Percentiles rank a stretch among this genome's conserved stretches.
phyloP scores from a whole-genome alignment of 176 grass and related monocot genomes.

The Puccinellia tenuiflora region DNA sequence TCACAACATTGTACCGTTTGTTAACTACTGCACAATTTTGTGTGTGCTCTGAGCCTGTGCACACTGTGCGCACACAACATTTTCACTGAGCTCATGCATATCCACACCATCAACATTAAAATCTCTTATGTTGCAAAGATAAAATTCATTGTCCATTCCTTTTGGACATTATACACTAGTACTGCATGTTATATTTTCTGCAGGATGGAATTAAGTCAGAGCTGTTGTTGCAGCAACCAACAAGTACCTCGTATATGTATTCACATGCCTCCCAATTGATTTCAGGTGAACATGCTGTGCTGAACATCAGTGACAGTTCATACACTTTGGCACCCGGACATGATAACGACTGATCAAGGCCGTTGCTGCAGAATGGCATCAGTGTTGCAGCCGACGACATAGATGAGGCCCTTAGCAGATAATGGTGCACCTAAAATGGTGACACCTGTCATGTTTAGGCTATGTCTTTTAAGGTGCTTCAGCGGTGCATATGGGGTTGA shows the following conservation, averaged over 20 bases:
- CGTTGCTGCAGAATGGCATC: neutral
- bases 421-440: neutral
- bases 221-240: too few relatives aligned
- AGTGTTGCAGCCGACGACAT: neutral
- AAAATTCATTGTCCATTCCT: too few relatives aligned
- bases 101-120: neutral
- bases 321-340: neutral
- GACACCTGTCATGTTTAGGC: neutral
- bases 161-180: neutral
- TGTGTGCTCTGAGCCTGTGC: neutral
- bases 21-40: neutral
- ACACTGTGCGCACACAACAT: neutral
- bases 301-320: neutral
- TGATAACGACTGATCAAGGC: neutral
- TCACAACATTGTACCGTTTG: neutral
- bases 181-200: too few relatives aligned
- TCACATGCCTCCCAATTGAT: too few relatives aligned
- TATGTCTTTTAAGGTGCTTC: too few relatives aligned
- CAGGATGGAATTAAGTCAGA: too few relatives aligned
- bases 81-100: neutral
- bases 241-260: neutral
- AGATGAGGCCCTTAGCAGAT: neutral
- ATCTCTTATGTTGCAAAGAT: too few relatives aligned
- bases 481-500: too few relatives aligned
- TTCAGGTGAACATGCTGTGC: too few relatives aligned